A percentile compares a stretch with the other conserved stretches of the same genome.
These are phyloP conservation scores for Borealophlyctis nickersoniae DNA, from an alignment of 192 early-diverging fungal genomes.

Conservation along the genomic window DNA sequence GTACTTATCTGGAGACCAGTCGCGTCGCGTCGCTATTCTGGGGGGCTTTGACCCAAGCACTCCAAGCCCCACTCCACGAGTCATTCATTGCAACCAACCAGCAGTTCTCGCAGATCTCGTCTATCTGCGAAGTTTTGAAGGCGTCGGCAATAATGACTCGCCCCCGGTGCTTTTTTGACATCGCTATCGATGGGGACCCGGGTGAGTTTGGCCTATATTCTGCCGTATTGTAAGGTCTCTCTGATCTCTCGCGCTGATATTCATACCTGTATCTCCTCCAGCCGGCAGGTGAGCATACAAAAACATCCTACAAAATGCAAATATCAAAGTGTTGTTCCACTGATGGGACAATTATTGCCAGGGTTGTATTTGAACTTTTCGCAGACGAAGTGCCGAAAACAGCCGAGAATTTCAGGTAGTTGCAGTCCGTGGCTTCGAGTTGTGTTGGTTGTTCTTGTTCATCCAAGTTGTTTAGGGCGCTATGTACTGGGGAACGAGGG, in stretches of 20 bases:
- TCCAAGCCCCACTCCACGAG: no score
- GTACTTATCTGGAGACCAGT: no score
- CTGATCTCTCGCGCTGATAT: background rate
- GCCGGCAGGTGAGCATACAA: constrained; percentile 18
- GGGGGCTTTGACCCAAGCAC: no score
- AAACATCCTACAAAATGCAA: background rate
- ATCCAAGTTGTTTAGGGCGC: no score
- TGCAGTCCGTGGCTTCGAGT: background rate
- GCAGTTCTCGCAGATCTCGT: no score
- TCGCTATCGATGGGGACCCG: constrained; percentile 60
- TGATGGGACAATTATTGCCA: constrained; percentile 2
- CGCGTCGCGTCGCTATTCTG: no score
- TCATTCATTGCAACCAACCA: no score
- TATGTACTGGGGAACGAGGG: constrained; percentile 85
- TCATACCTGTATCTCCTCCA: background rate
- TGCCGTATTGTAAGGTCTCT: background rate
- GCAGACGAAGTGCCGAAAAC: constrained; percentile 70
- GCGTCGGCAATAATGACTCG: no score
- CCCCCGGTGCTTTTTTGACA: constrained; percentile 60
- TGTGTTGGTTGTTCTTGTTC: no score
- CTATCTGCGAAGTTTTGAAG: no score
- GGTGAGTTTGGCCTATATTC: constrained; percentile 24
- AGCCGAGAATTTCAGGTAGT: constrained; percentile 76
- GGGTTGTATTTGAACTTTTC: constrained; percentile 55
- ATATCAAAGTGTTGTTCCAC: background rate